These are phyloP conservation scores for Barnettozyma wickerhamii DNA, from an alignment of 805 yeast genomes.

Conservation along the genomic window DNA sequence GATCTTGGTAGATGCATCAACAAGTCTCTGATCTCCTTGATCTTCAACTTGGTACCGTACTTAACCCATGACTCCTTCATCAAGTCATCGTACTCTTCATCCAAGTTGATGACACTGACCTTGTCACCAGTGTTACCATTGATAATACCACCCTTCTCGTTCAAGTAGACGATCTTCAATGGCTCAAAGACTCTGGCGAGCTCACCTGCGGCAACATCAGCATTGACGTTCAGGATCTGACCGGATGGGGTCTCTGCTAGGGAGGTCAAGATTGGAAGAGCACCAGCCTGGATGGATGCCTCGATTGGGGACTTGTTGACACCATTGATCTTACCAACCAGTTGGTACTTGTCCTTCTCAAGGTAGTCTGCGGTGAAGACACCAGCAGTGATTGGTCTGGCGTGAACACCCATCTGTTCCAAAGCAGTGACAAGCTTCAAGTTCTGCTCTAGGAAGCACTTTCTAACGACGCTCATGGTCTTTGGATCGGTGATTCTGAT, in stretches of 20 bases:
- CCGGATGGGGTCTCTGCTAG: conserved; percentile 96
- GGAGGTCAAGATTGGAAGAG: conserved; percentile 93
- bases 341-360: conserved; percentile 83
- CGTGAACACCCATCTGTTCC: conserved; percentile 95
- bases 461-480: conserved; percentile 95
- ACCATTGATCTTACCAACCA: conserved; percentile 84
- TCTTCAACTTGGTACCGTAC: conserved; percentile 96
- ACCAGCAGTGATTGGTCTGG: conserved; percentile 98
- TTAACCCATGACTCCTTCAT: conserved; percentile 97
- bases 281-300: conserved; percentile 93
- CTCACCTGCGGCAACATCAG: conserved; percentile 99
- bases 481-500: conserved; percentile 91
- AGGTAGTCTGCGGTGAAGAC: conserved; percentile 91
- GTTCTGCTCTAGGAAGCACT: conserved; percentile 93
- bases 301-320: conserved; percentile 90
- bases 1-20: conserved; percentile 93
- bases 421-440: conserved; percentile 91
- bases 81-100: conserved; percentile 90
- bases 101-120: conserved; percentile 84
- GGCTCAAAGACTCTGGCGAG: conserved; percentile 96
- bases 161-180: conserved; percentile 89
- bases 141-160: conserved; percentile 96
- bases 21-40: conserved; percentile 92
- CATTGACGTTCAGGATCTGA: conserved; percentile 94
- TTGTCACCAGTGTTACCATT: conserved; percentile 91